Percentiles rank a stretch among this genome's conserved stretches.
Conservation (phyloP, 768 basidiomycete genomes). For the Tulasnella sp. region DNA sequence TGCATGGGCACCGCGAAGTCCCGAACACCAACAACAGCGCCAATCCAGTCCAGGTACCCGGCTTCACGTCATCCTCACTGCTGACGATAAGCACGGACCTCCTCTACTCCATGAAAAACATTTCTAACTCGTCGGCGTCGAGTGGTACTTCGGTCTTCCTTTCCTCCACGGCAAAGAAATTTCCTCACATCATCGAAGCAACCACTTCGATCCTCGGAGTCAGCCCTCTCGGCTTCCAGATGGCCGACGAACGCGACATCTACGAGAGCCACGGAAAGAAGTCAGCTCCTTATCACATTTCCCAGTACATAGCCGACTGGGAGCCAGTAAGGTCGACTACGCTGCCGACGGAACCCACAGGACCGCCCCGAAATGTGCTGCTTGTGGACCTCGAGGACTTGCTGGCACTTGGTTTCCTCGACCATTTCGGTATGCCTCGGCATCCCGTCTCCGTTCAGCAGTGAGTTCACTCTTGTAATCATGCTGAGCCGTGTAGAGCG, state of each 20-base stretch:
- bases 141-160: constrained; percentile 47
- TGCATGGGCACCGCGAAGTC: constrained; percentile 55
- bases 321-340: constrained; percentile 7
- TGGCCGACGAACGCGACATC: constrained; percentile 76
- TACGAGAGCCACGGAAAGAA: constrained; percentile 41
- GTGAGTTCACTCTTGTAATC: background rate
- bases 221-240: constrained; percentile 43
- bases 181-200: background rate
- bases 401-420: constrained; percentile 42
- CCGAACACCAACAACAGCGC: constrained; percentile 56
- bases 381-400: constrained; percentile 44
- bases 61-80: constrained; percentile 50
- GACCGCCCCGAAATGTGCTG: constrained; percentile 46
- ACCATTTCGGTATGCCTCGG: constrained; percentile 38
- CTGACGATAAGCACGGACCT: constrained; percentile 48
- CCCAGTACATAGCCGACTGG: constrained; percentile 42
- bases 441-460: constrained; percentile 17
- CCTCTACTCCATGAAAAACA: constrained; percentile 47
- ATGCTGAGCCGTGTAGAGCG: background rate
- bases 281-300: constrained; percentile 40
- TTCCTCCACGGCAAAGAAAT: constrained; percentile 36
- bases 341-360: constrained; percentile 39
- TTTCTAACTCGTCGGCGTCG: constrained; percentile 42
- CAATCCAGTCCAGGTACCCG: constrained; percentile 39
- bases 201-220: constrained; percentile 11